Conservation (phyloP, 2,329 filamentous ascomycete genomes). For the Hymenotorrendiella dingleyae region DNA sequence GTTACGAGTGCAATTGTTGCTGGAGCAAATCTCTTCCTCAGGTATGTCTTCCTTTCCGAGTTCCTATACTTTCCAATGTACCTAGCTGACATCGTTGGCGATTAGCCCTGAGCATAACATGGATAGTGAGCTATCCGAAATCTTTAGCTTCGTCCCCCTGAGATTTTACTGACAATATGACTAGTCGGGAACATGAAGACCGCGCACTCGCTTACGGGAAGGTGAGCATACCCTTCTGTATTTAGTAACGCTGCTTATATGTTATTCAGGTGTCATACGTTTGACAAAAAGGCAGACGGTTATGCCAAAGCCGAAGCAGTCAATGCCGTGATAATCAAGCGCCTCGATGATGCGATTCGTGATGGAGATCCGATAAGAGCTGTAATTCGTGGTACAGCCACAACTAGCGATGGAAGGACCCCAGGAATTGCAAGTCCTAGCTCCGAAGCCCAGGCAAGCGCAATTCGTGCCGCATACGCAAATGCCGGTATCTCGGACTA, state of each 20-base stretch:
- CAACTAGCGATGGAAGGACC: conserved; percentile 40
- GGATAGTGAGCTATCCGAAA: conserved; percentile 5
- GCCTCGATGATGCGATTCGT: conserved; percentile 34
- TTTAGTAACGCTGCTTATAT: not conserved
- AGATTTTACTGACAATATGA: not conserved
- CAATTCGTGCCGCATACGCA: conserved; percentile 9
- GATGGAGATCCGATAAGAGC: conserved; percentile 38
- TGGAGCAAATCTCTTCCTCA: conserved; percentile 23
- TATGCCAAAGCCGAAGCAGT: conserved; percentile 42
- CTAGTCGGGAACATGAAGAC: conserved; percentile 4
- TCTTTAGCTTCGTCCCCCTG: not conserved
- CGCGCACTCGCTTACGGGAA: conserved; percentile 4
- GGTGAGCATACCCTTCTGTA: conserved; percentile 1
- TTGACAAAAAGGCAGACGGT: conserved; percentile 29
- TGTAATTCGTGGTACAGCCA: conserved; percentile 36
- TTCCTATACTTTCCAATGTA: conserved; percentile 8
- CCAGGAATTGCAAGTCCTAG: conserved; percentile 39
- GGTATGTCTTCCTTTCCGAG: conserved; percentile 4
- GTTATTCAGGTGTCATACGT: conserved; percentile 11
- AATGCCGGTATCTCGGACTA: not conserved
- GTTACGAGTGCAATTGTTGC: conserved; percentile 28
- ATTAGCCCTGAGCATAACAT: conserved; percentile 12
- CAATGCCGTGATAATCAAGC: conserved; percentile 37
- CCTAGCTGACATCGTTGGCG: conserved; percentile 4
- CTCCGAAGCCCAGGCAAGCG: conserved; percentile 33